Conservation (phyloP, 225 moss, liverwort and hornwort species). For the Polytrichum commune region DNA sequence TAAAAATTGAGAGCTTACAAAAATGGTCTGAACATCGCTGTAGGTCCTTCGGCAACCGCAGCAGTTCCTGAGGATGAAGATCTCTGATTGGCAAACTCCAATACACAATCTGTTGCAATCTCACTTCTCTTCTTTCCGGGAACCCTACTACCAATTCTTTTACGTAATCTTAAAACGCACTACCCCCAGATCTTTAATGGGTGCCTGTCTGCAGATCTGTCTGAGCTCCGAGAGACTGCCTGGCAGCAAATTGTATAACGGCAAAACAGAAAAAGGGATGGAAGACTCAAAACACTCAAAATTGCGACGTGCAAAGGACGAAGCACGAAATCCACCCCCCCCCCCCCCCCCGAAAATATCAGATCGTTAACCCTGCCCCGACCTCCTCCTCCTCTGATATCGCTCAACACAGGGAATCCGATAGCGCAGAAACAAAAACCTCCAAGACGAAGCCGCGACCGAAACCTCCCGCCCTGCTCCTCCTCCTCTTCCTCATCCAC, state of each 20-base stretch:
- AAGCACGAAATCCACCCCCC: background rate
- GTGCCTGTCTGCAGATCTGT: background rate
- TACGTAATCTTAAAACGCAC: background rate
- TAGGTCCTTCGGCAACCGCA: background rate
- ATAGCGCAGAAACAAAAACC: too few species aligned
- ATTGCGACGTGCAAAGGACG: too few species aligned
- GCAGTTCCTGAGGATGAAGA: background rate
- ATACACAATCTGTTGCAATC: background rate
- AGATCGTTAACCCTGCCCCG: background rate
- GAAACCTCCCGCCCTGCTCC: too few species aligned
- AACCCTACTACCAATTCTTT: background rate
- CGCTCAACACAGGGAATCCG: too few species aligned
- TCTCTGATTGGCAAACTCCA: background rate
- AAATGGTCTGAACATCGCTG: constrained; percentile 12
- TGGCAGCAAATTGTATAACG: background rate
- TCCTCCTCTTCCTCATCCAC: background rate
- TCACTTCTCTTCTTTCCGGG: background rate
- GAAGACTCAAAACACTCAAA: background rate
- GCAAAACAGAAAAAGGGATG: background rate
- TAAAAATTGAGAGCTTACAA: background rate
- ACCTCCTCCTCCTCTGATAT: background rate
- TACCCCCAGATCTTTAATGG: background rate
- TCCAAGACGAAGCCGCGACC: too few species aligned
- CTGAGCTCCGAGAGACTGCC: background rate
- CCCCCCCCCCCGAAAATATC: background rate